Percentiles rank a stretch among this genome's conserved stretches.
phyloP scores from a whole-genome alignment of 2,329 filamentous ascomycete genomes.

The Colletotrichum eremochloae region DNA sequence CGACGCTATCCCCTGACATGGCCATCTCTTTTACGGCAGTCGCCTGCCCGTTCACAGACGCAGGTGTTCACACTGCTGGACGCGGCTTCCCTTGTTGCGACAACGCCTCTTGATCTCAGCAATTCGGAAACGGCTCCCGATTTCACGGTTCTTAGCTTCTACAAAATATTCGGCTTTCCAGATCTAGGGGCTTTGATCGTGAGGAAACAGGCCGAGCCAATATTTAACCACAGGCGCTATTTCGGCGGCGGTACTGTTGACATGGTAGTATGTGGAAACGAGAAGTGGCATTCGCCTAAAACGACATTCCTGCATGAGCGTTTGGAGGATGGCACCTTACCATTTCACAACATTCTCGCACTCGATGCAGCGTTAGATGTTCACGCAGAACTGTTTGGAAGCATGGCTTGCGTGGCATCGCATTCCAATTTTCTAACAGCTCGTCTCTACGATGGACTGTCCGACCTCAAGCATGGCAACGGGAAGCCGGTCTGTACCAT shows the following conservation, averaged over 20 bases:
- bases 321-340: slow-evolving; percentile 91
- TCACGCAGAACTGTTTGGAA: slow-evolving; percentile 77
- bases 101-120: slow-evolving; percentile 79
- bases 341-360: slow-evolving; percentile 91
- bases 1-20: slow-evolving; percentile 65
- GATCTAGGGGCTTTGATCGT: slow-evolving; percentile 90
- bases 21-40: slow-evolving; percentile 61
- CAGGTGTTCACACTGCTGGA: slow-evolving; percentile 54
- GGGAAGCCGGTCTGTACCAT: slow-evolving; percentile 73
- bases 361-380: slow-evolving; percentile 79
- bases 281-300: slow-evolving; percentile 88
- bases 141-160: slow-evolving; percentile 89
- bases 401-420: slow-evolving; percentile 75
- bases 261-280: slow-evolving; percentile 82
- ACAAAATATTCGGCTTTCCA: slow-evolving; percentile 98
- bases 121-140: slow-evolving; percentile 76
- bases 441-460: slow-evolving; percentile 70
- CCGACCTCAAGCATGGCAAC: slow-evolving; percentile 76
- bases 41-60: not conserved
- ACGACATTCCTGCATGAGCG: slow-evolving; percentile 79
- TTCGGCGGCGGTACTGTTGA: slow-evolving; percentile 97
- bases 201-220: slow-evolving; percentile 74
- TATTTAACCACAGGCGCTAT: slow-evolving; percentile 79
- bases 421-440: slow-evolving; percentile 78
- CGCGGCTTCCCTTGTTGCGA: slow-evolving; percentile 84